These are phyloP conservation scores for Rhamnella rubrinervis DNA, from an alignment of 331 rosid species.

Conservation along the genomic window DNA sequence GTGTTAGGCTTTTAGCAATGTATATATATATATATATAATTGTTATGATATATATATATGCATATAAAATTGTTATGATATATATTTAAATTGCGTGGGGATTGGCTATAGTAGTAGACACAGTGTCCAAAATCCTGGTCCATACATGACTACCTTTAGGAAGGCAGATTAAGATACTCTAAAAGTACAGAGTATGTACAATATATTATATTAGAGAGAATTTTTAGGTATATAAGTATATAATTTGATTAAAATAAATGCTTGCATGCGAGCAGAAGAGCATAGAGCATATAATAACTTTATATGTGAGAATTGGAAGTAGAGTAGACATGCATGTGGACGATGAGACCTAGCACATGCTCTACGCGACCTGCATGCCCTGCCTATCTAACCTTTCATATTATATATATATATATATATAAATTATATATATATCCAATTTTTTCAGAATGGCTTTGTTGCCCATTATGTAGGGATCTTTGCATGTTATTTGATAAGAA, in stretches of 20 bases:
- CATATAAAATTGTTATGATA: too few relatives aligned
- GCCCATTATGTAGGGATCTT: slow-evolving; percentile 59
- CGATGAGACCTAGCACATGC: slow-evolving; percentile 73
- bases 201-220: not conserved
- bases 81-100: too few relatives aligned
- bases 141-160: not conserved
- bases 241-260: not conserved
- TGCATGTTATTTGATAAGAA: slow-evolving; percentile 50
- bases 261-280: not conserved
- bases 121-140: not conserved
- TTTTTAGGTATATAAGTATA: not conserved
- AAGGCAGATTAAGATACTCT: too few relatives aligned
- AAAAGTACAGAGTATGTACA: slow-evolving; percentile 44
- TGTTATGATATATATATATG: too few relatives aligned
- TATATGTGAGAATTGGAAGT: not conserved
- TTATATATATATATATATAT: slow-evolving; percentile 16
- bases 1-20: too few relatives aligned
- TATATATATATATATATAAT: too few relatives aligned
- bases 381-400: not conserved
- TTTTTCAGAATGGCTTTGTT: slow-evolving; percentile 42
- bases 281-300: not conserved
- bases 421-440: slow-evolving; percentile 35
- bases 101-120: not conserved
- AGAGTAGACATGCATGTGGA: slow-evolving; percentile 57
- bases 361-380: slow-evolving; percentile 68